A percentile compares a stretch with the other conserved stretches of the same genome.
Evolutionary conservation across 1,284 basidiomycete genomes (phyloP).

Genomic region (Cryptococcus wingfieldii): DNA sequence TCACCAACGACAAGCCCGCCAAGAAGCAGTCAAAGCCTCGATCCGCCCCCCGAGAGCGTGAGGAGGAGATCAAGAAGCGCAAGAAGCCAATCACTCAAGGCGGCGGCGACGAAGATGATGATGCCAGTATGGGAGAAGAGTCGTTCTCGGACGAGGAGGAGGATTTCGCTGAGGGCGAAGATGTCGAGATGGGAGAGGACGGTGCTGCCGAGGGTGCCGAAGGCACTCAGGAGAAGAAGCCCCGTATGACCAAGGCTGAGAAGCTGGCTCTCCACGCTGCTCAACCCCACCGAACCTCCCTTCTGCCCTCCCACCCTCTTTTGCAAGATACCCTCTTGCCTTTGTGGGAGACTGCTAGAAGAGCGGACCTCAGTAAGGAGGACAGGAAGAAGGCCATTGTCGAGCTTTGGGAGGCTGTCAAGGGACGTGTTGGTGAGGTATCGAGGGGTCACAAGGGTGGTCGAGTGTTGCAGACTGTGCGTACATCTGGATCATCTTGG

Average conservation of each 20-base stretch:
- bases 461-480: conserved; percentile 72
- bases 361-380: conserved; percentile 64
- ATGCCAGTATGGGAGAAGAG: conserved; percentile 18
- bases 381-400: conserved; percentile 69
- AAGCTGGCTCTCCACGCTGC: conserved; percentile 42
- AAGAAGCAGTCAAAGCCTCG: conserved; percentile 7
- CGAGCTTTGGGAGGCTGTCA: conserved; percentile 66
- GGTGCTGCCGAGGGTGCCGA: not conserved
- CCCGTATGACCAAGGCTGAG: conserved; percentile 36
- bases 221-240: conserved; percentile 14
- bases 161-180: conserved; percentile 10
- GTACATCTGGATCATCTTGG: not conserved
- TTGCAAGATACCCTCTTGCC: conserved; percentile 62
- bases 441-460: conserved; percentile 86
- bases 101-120: conserved; percentile 34
- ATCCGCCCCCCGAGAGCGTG: conserved; percentile 15
- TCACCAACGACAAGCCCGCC: not conserved
- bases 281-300: conserved; percentile 57
- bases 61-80: conserved; percentile 19
- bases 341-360: conserved; percentile 73
- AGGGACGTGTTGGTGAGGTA: conserved; percentile 74
- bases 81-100: conserved; percentile 39
- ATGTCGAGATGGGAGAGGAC: not conserved
- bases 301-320: conserved; percentile 71
- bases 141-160: conserved; percentile 10